Evolutionary conservation across 352 stramenopile species (phyloP).

Genomic region (Phytophthora capsici): DNA sequence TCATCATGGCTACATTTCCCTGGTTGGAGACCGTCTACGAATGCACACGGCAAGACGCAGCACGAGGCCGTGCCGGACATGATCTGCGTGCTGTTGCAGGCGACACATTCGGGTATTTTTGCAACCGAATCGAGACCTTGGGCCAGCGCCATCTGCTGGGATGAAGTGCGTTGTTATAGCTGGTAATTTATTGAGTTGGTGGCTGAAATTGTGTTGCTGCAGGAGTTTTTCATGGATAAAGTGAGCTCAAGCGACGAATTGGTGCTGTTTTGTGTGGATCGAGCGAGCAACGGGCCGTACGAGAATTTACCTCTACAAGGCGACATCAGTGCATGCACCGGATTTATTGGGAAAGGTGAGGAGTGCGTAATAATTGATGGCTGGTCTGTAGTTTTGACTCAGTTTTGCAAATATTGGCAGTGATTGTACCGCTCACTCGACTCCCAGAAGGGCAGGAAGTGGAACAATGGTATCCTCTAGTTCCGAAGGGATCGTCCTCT

Average conservation of each 20-base stretch:
- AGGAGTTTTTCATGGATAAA: constrained; percentile 81
- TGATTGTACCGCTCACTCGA: constrained; percentile 60
- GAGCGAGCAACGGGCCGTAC: constrained; percentile 56
- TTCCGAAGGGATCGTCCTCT: constrained; percentile 51
- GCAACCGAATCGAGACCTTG: constrained; percentile 53
- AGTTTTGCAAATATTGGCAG: constrained; percentile 9
- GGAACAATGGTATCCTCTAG: constrained; percentile 86
- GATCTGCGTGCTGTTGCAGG: constrained; percentile 57
- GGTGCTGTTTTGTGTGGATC: constrained; percentile 74
- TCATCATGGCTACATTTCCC: constrained; percentile 66
- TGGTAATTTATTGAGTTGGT: not conserved
- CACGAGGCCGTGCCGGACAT: constrained; percentile 36
- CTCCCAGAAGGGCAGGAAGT: constrained; percentile 81
- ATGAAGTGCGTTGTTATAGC: constrained; percentile 47
- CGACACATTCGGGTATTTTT: constrained; percentile 37
- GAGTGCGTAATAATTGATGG: not conserved
- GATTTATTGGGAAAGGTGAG: constrained; percentile 83
- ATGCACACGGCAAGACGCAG: constrained; percentile 29
- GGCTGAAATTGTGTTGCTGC: constrained; percentile 2
- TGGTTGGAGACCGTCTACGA: constrained; percentile 17
- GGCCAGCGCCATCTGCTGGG: constrained; percentile 52
- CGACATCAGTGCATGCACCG: constrained; percentile 49
- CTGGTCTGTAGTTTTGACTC: not conserved
- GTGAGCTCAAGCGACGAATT: constrained; percentile 71
- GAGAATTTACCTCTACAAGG: constrained; percentile 50